Evolutionary conservation across 140 eudicot species (phyloP).

Genomic region (Ambrosia hybrid): DNA sequence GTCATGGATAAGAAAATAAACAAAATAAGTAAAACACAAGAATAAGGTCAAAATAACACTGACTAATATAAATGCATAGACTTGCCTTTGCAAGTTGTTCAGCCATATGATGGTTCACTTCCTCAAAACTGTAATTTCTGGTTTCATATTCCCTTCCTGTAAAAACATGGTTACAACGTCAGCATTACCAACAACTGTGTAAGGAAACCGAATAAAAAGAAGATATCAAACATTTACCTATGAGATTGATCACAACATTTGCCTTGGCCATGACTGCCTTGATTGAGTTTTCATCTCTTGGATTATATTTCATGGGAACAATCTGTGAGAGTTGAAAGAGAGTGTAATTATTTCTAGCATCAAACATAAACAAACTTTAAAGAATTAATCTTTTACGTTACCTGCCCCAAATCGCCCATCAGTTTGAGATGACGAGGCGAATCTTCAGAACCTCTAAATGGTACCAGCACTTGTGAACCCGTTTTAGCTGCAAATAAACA

Average conservation of each 20-base stretch:
- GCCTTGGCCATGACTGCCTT: slow-evolving; percentile 99
- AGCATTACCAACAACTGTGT: not conserved
- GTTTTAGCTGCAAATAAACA: slow-evolving; percentile 66
- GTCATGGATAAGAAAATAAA: not conserved
- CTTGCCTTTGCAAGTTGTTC: slow-evolving; percentile 86
- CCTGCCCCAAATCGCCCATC: slow-evolving; percentile 99
- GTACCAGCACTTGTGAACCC: slow-evolving; percentile 97
- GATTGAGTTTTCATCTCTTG: slow-evolving; percentile 89
- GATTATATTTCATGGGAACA: slow-evolving; percentile 96
- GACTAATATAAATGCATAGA: slow-evolving; percentile 7
- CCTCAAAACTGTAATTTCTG: slow-evolving; percentile 86
- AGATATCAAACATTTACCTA: slow-evolving; percentile 44
- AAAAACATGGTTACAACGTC: slow-evolving; percentile 7
- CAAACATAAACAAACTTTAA: slow-evolving; percentile 3
- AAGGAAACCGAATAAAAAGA: not conserved
- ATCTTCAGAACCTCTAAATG: slow-evolving; percentile 97
- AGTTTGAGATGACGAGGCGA: slow-evolving; percentile 93
- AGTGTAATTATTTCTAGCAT: slow-evolving; percentile 11
- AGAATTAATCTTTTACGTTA: slow-evolving; percentile 22
- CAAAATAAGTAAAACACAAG: not conserved
- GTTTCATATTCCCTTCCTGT: slow-evolving; percentile 88
- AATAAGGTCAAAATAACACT: not conserved
- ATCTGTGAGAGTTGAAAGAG: slow-evolving; percentile 46
- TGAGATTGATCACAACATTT: slow-evolving; percentile 94
- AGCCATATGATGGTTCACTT: slow-evolving; percentile 90